A percentile compares a stretch with the other conserved stretches of the same genome.
Evolutionary conservation across 345 rosid genomes (phyloP).

Genomic region (Anacardium occidentale): DNA sequence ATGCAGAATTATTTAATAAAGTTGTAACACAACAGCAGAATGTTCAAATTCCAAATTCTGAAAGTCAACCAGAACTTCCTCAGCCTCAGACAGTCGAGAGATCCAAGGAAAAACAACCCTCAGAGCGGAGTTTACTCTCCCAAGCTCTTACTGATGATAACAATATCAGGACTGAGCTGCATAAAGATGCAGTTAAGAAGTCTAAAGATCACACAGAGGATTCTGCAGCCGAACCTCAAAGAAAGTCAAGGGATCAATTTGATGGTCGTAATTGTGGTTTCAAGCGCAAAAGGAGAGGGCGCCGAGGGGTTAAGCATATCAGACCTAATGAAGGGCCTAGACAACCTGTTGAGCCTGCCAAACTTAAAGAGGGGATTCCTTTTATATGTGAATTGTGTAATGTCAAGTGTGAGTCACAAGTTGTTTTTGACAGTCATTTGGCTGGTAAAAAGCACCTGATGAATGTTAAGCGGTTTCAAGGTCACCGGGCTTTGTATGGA

Average conservation of each 20-base stretch:
- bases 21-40: constrained; percentile 22
- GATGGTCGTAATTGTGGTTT: constrained; percentile 19
- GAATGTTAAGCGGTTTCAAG: constrained; percentile 33
- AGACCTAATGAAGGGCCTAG: constrained; percentile 29
- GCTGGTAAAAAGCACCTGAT: constrained; percentile 40
- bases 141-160: constrained; percentile 13
- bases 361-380: constrained; percentile 30
- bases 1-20: constrained; percentile 24
- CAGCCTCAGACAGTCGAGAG: constrained; percentile 21
- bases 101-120: constrained; percentile 20
- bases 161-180: constrained; percentile 24
- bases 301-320: constrained; percentile 27
- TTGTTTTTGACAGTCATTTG: constrained; percentile 39
- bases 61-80: constrained; percentile 9
- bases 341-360: constrained; percentile 29
- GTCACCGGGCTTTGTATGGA: constrained; percentile 30
- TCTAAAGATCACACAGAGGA: constrained; percentile 5
- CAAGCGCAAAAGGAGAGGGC: constrained; percentile 36
- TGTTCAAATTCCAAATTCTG: constrained; percentile 21
- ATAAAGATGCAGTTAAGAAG: constrained; percentile 14
- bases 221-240: constrained; percentile 25
- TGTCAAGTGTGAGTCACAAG: constrained; percentile 37
- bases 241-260: constrained; percentile 25
- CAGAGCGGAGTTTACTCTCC: constrained; percentile 8
- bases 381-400: constrained; percentile 41